Evolutionary conservation across 306 rosid species (phyloP), one percentile per base, ranked within the genome.

Genomic region (Ceratonia siliqua): DNA sequence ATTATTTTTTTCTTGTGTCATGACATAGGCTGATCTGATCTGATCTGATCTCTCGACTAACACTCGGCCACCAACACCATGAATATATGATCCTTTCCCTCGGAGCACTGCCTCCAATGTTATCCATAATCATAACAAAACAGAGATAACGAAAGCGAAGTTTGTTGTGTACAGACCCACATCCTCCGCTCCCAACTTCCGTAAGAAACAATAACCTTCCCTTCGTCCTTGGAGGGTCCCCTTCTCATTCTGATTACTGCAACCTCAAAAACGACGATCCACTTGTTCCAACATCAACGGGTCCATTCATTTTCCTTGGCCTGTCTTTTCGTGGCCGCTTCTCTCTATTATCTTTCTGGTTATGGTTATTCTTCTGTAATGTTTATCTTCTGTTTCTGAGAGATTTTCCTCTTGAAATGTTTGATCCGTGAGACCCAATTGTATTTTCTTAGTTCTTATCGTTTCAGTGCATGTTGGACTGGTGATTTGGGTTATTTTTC

Each of bases 261-360:
- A 56, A 38, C 42, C 62, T 58, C 48, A 58, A 11, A 15, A 38
- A 9, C 35, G 57, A 76, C 13, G 70, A 68, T 81, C 82, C 80
- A 77, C 82, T 54, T 56, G 50, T 74, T 58, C 48, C 70, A 36
- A 32, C 9, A 27, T 21, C 74, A 38, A 8, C 35, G 21, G n/a
- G 14, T 17, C 45, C 15, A 27, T 69, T 25, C 56, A 32, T 38
- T 38, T 70, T 22, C 24, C 70, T 21, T 5, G 6, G 38, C 57
- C 75, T 35, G 32, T 72, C 18, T 28, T 72, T 41, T 32, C 52
- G 24, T 15, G 6, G 27, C 25, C 14, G n/a, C 46, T 43, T 4
- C 39, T 65, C 45, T 58, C 21, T 49, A 13, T 74, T 41, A 42
- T 70, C 33, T 27, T 14, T 11, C 74, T 28, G 46, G 46, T 33